Conservation (phyloP, 2,329 filamentous ascomycete species). For the Colletotrichum sp. region DNA sequence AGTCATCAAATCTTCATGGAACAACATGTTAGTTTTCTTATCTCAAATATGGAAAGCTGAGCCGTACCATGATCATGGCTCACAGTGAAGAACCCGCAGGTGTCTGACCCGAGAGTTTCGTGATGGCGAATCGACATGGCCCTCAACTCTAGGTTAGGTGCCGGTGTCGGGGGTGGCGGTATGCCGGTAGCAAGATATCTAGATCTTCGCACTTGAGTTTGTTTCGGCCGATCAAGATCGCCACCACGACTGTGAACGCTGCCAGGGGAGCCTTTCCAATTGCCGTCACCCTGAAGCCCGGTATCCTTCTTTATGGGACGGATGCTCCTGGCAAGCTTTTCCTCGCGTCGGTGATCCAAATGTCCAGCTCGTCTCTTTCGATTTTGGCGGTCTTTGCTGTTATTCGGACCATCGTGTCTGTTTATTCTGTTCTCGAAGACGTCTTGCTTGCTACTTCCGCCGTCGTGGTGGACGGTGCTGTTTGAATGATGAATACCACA, state of each 20-base stretch:
- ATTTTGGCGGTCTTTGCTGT: neutral
- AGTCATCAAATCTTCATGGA: neutral
- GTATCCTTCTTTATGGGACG: neutral
- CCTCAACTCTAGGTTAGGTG: neutral
- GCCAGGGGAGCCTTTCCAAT: neutral
- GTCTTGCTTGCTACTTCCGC: neutral
- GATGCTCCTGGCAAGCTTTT: neutral
- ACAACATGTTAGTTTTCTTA: neutral
- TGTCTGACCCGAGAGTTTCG: constrained; percentile 62
- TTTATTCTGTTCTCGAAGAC: neutral
- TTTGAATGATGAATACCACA: neutral
- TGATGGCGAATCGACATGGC: neutral
- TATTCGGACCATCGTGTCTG: neutral
- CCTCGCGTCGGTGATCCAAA: neutral
- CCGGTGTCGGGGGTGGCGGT: neutral
- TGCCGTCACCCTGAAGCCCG: neutral
- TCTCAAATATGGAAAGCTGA: neutral
- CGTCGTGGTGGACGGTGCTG: neutral
- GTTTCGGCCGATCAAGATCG: neutral
- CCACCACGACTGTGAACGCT: neutral
- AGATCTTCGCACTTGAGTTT: neutral
- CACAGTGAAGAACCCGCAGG: constrained; percentile 33
- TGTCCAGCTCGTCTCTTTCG: accelerated
- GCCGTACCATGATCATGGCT: neutral
- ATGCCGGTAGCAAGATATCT: neutral